Evolutionary conservation across 805 yeast genomes (phyloP), one percentile per base, ranked within the genome.

Genomic region (Sugiyamaella mastotermitis): DNA sequence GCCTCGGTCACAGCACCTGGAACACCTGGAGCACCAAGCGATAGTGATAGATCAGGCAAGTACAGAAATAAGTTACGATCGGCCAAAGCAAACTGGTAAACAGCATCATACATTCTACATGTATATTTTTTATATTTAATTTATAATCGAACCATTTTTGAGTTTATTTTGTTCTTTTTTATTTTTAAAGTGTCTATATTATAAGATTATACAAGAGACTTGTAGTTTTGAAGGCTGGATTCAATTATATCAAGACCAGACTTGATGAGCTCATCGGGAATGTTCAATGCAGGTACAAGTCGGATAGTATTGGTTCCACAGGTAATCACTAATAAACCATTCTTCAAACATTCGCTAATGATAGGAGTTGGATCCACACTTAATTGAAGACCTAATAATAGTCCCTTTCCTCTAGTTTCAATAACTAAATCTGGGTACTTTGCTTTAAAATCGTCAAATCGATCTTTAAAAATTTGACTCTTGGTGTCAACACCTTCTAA

Each of bases 301-400:
- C 98, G 76, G 38, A 92, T 66, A 7, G 92, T 90, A 58, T 87
- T 86, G 50, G 83, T 80, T 31, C 97, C 98, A 5, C 96, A 95
- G 15, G 95, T 83, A 40, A 92, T 84, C 17, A 87, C 75, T 42
- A 92, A 66, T 47, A 92, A 65, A 3, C 97, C 97, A 43, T 77
- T 64, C 39, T 84, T 83, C 55, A 90, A 72, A 29, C 94, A 86
- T 42, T 71, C 72, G 18, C 64, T 65, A 17, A 87, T 76, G n/a
- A 90, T 64, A 10, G 67, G 62, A 10, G 54, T 37, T 35, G 94
- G 90, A 42, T 81, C 77, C 33, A 73, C 68, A 13, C 62, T 62
- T 49, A 90, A 78, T 62, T 90, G 87, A 40, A 86, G 61, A 30
- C 98, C 98, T 37, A 90, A 66, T 44, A 92, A 66, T 42, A 92